Base-by-base conservation (phyloP, 176 grass and related monocot genomes). In the Rhynchospora pubera region DNA sequence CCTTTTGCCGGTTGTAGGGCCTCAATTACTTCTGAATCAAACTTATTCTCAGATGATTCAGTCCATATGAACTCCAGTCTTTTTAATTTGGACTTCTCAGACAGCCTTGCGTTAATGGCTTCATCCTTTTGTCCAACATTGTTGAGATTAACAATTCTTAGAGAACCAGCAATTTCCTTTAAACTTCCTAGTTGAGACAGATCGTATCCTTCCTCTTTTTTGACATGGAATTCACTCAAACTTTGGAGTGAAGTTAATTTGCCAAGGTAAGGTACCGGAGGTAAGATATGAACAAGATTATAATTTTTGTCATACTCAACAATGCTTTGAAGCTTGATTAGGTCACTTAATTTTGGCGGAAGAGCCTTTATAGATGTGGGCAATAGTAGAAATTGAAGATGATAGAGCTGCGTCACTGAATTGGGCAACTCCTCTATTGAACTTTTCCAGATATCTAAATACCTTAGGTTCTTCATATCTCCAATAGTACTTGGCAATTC, bases 11-110 rank as follows among this genome's bases (percentile, higher is more conserved):
- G 81, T 53, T 53, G 70, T 11, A 87, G 81, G 15, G 57, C 44
- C n/a, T 79, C 71, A 5, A 87, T 19, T 51, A 87, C 47, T 46
- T 87, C 70, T 44, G 21, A 18, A 61, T 79, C 77, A 11, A 39
- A 58, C 5, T 23, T 48, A 22, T 32, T 44, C 58, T 64, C 24
- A 9, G 21, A 16, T 28, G 56, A 48, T 1, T 7, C 18, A 43
- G 5, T 0, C 86, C 86, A 79, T n/a, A 32, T 28, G 2, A 87
- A 51, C 7, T 16, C 34, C 14, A 87, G 56, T 0, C 2, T 12
- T 47, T 22, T 9, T 1, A 87, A 60, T 30, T 87, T 55, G 3
- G 39, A 13, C 53, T 83, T 83, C 1, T 72, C 32, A 9, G 22
- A 18, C 0, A 87, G 47, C 5, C 44, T 64, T 0, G 53, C 83